phyloP scores from a whole-genome alignment of 768 basidiomycete genomes.

The Amanita muscaria region DNA sequence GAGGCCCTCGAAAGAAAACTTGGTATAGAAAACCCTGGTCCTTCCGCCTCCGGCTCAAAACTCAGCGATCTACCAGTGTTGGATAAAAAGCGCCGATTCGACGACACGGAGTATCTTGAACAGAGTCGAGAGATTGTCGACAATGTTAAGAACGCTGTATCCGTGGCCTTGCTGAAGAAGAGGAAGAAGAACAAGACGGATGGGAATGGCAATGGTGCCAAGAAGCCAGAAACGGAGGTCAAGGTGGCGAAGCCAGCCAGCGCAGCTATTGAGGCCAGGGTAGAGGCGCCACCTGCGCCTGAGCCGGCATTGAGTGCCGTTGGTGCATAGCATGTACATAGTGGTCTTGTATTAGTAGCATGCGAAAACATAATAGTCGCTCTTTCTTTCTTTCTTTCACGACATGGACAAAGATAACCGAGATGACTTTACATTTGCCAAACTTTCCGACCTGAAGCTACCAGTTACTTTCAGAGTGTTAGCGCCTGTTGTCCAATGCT shows the following conservation, averaged over 20 bases:
- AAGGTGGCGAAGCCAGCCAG: constrained; percentile 23
- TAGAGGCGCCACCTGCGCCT: background rate
- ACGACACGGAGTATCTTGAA: constrained; percentile 88
- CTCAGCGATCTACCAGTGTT: constrained; percentile 33
- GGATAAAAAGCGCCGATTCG: constrained; percentile 80
- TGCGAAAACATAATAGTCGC: background rate
- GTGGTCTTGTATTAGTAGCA: background rate
- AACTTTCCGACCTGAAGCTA: constrained; percentile 79
- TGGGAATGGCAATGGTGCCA: constrained; percentile 48
- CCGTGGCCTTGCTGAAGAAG: constrained; percentile 35
- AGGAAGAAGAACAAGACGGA: constrained; percentile 17
- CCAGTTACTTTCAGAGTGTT: constrained; percentile 85
- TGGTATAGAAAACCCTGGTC: constrained; percentile 41
- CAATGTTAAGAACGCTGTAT: constrained; percentile 84
- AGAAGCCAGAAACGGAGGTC: constrained; percentile 58
- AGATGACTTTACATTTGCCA: constrained; percentile 90
- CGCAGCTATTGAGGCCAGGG: background rate
- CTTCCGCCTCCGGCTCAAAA: constrained; percentile 21
- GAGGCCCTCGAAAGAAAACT: constrained; percentile 80
- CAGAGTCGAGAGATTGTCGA: constrained; percentile 88
- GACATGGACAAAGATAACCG: constrained; percentile 48
- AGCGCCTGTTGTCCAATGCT: constrained; percentile 1
- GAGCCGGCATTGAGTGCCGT: constrained; percentile 20
- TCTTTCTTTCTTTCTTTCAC: background rate
- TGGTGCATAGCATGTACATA: constrained; percentile 19